Conservation (phyloP, 2,329 filamentous ascomycete species). For the Colletotrichum sp. region DNA sequence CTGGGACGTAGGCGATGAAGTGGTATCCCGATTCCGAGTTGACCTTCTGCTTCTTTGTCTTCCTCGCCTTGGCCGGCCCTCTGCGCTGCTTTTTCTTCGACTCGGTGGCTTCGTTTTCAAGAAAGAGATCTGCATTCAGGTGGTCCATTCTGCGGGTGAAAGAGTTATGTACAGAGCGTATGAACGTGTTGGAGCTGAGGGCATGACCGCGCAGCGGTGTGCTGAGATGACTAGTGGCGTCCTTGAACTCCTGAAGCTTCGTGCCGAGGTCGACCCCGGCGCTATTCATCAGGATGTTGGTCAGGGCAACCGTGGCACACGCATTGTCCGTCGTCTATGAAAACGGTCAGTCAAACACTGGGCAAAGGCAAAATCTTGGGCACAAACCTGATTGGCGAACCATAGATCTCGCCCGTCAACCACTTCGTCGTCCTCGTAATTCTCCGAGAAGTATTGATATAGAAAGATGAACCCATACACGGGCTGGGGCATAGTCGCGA, state of each 20-base stretch:
- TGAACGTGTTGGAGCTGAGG: conserved; percentile 75
- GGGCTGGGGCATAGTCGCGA: conserved; percentile 73
- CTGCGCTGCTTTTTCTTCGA: conserved; percentile 38
- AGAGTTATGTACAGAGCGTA: conserved; percentile 86
- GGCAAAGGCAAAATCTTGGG: background rate
- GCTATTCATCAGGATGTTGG: conserved; percentile 93
- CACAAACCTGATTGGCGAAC: conserved; percentile 87
- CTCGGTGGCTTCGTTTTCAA: conserved; percentile 60
- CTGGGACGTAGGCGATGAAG: conserved; percentile 87
- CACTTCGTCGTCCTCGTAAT: conserved; percentile 57
- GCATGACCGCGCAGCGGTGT: conserved; percentile 78
- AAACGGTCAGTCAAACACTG: background rate
- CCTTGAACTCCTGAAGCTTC: conserved; percentile 75
- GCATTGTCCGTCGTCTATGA: conserved; percentile 77
- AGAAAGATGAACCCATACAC: conserved; percentile 90
- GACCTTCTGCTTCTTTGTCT: conserved; percentile 41
- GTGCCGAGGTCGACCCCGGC: conserved; percentile 69
- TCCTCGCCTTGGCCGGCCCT: conserved; percentile 41
- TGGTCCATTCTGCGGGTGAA: conserved; percentile 83
- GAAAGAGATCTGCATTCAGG: conserved; percentile 70
- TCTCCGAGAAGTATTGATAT: conserved; percentile 69
- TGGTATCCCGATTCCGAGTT: conserved; percentile 75
- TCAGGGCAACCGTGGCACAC: conserved; percentile 89
- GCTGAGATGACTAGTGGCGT: conserved; percentile 70
- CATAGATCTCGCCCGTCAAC: conserved; percentile 68